Base-by-base conservation (phyloP, 129 eudicot genomes). In the Lactuca saligna region DNA sequence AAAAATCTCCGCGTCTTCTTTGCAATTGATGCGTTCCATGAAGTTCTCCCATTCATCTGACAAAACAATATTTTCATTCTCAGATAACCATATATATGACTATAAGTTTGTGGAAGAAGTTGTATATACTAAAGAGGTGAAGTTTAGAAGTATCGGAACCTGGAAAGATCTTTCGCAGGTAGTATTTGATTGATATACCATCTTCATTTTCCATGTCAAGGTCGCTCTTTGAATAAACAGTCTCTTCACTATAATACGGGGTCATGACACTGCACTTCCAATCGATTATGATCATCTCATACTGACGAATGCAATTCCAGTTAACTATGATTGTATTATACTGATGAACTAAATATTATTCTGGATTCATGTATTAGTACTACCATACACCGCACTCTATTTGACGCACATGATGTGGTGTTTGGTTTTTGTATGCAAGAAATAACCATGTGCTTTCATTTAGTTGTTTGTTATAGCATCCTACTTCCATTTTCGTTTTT, bases 21-120 rank as follows among this genome's bases (percentile, higher is more conserved):
- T 89, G 79, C 99, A 94, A 37, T 85, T 85, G 34, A 94, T 69
- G 73, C 99, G 96, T 74, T 94, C 99, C 85, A 80, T 63, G 84
- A 94, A 94, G 79, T 94, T 94, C 70, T 84, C 87, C 99, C 97
- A 94, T 82, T 94, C 99, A 87, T 94, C 99, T 94, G 75, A 76
- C 54, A 69, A 57, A 74, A 32, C 54, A 69, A 54, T 29, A 79
- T 37, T 61, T 41, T 66, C 66, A 63, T 54, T 61, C 44, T 41
- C 71, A 42, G 32, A 53, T 39, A 67, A 67, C n/a, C 74, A 53
- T 63, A 75, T 29, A 53, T 63, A 75, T 29, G 15, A 68, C 31
- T 61, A 61, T 31, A 29, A 50, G 75, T 34, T 37, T 53, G 55
- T 15, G 41, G 50, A 69, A 44, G 60, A 76, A 29, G 51, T 20